These are phyloP conservation scores for Candolleomyces aberdarensis DNA, from an alignment of 768 basidiomycete species.

Conservation along the genomic window DNA sequence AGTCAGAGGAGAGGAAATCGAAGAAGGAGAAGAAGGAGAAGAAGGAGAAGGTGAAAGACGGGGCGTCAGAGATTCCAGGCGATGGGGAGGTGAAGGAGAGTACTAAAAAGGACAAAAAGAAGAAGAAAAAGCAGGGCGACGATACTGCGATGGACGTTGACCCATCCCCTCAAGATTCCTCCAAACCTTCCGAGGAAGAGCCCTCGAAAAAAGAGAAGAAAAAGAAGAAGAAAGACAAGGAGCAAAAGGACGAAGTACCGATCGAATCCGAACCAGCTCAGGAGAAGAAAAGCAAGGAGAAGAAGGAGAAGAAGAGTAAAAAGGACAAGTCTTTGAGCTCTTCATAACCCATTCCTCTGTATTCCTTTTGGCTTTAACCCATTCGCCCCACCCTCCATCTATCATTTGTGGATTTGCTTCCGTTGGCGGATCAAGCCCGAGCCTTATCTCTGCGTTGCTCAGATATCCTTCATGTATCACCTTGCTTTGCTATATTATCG, in stretches of 20 bases:
- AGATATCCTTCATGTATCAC: conserved; percentile 5
- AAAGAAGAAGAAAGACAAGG: too few relatives aligned
- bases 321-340: background rate
- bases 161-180: too few relatives aligned
- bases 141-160: too few relatives aligned
- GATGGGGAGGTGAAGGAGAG: too few relatives aligned
- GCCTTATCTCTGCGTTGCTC: background rate
- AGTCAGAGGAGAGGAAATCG: conserved; percentile 14
- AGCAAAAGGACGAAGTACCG: too few relatives aligned
- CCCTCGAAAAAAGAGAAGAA: too few relatives aligned
- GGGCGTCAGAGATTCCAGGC: too few relatives aligned
- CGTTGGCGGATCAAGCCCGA: conserved; percentile 1
- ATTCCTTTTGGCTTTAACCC: background rate
- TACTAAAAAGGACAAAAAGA: too few relatives aligned
- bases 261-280: too few relatives aligned
- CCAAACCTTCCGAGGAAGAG: too few relatives aligned
- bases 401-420: background rate
- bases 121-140: too few relatives aligned
- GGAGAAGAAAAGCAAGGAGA: conserved; percentile 6
- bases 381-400: background rate
- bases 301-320: conserved; percentile 16
- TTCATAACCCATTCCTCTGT: background rate
- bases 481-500: background rate
- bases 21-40: conserved; percentile 18
- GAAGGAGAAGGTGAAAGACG: too few relatives aligned